These are phyloP conservation scores for Theobroma cacao DNA, from an alignment of 345 rosid genomes.

Conservation along the genomic window DNA sequence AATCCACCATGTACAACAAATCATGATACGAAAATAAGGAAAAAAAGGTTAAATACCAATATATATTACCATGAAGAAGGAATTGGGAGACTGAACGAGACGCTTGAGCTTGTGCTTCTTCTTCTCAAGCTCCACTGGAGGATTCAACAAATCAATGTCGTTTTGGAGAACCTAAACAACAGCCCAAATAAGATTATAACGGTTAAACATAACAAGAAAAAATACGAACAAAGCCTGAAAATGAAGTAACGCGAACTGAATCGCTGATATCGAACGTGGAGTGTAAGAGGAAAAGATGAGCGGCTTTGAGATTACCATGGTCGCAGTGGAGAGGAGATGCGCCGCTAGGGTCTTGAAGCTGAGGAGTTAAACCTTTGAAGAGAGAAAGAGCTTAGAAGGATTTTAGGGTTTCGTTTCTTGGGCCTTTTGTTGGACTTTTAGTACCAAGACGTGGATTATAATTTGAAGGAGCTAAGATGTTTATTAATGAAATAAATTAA, in stretches of 20 bases:
- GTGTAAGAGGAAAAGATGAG: not conserved
- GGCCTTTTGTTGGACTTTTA: not conserved
- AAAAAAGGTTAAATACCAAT: not conserved
- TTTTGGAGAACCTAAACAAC: slow-evolving; percentile 41
- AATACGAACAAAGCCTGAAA: not conserved
- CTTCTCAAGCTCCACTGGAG: slow-evolving; percentile 56
- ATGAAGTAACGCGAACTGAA: not conserved
- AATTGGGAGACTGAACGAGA: slow-evolving; percentile 53
- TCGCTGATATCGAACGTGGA: not conserved
- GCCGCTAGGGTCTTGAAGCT: not conserved
- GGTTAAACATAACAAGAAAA: not conserved
- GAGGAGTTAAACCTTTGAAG: not conserved
- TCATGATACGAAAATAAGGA: not conserved
- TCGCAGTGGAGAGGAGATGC: not conserved
- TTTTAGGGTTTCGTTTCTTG: not conserved
- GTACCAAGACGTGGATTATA: not conserved
- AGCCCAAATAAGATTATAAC: not conserved
- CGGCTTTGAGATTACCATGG: not conserved
- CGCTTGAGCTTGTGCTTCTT: slow-evolving; percentile 60
- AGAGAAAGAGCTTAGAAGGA: no score
- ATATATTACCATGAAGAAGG: slow-evolving; percentile 42
- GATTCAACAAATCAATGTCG: slow-evolving; percentile 49
- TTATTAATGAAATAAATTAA: no score
- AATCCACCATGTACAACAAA: not conserved
- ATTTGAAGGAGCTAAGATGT: no score